phyloP scores from a whole-genome alignment of 495 filamentous ascomycete species.

The Neurospora sp. region DNA sequence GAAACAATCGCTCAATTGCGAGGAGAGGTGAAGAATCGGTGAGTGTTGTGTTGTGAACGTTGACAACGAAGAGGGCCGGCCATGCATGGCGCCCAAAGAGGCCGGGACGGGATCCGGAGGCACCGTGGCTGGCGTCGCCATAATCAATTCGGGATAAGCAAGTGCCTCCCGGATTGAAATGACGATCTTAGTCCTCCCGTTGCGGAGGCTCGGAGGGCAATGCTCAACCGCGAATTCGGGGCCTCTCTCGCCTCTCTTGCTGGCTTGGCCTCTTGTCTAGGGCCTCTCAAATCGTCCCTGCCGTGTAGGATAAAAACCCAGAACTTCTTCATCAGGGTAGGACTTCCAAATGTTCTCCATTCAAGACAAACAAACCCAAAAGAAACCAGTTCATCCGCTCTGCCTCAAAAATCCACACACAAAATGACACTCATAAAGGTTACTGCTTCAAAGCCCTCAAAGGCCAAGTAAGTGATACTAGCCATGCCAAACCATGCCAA shows the following conservation, averaged over 20 bases:
- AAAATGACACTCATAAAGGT: conserved; percentile 1
- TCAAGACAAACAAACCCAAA: neutral
- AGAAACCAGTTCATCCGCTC: neutral
- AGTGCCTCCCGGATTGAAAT: neutral
- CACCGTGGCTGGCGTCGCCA: neutral
- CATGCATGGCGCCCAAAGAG: neutral
- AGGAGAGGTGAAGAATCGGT: neutral
- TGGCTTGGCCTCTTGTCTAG: neutral
- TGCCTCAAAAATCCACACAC: neutral
- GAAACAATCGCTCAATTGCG: neutral
- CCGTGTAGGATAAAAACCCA: neutral
- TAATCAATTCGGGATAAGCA: neutral
- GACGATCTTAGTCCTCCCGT: neutral
- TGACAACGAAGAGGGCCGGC: neutral
- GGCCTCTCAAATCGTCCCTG: neutral
- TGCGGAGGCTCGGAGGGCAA: neutral
- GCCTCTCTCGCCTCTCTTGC: neutral
- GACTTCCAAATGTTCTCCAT: neutral
- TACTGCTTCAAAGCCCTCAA: conserved; percentile 3
- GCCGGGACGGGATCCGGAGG: neutral
- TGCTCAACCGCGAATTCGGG: neutral
- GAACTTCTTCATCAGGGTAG: no score
- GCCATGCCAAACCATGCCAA: neutral
- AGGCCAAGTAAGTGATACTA: conserved; percentile 9
- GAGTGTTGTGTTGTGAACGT: neutral